Conservation (phyloP, 2,329 filamentous ascomycete genomes). For the Beauveria medogensis region DNA sequence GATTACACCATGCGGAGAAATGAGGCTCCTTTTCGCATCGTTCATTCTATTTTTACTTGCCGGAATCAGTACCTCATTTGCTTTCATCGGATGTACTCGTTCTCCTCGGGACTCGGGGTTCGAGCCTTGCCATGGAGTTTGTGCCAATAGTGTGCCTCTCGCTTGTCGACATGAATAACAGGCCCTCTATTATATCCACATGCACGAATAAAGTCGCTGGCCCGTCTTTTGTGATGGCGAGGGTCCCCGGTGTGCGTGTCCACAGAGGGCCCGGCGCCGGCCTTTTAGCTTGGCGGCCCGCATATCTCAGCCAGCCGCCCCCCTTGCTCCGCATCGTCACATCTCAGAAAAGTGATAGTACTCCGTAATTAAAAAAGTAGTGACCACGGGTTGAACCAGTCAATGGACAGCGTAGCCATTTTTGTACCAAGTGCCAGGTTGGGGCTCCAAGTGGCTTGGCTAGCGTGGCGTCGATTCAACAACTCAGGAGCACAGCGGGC, state of each 20-base stretch:
- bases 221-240: not conserved
- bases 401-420: constrained; percentile 1
- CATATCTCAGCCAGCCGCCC: not conserved
- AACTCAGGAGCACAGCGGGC: not conserved
- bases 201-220: constrained; percentile 2
- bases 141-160: constrained; percentile 2
- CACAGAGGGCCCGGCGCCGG: not conserved
- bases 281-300: not conserved
- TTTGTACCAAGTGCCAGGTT: not conserved
- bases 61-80: not conserved
- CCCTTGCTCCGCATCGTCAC: constrained; percentile 7
- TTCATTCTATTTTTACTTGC: not conserved
- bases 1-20: not conserved
- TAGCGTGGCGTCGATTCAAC: no score
- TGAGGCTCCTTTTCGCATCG: not conserved
- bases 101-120: not conserved
- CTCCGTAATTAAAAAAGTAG: no score
- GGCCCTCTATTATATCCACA: not conserved
- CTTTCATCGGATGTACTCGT: not conserved
- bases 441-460: no score
- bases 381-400: not conserved
- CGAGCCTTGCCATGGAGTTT: not conserved
- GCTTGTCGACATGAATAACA: not conserved
- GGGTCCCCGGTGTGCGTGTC: not conserved
- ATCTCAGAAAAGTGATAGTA: constrained; percentile 2